Base-by-base conservation (phyloP, 495 filamentous ascomycete genomes). In the Lepidopterella palustris region DNA sequence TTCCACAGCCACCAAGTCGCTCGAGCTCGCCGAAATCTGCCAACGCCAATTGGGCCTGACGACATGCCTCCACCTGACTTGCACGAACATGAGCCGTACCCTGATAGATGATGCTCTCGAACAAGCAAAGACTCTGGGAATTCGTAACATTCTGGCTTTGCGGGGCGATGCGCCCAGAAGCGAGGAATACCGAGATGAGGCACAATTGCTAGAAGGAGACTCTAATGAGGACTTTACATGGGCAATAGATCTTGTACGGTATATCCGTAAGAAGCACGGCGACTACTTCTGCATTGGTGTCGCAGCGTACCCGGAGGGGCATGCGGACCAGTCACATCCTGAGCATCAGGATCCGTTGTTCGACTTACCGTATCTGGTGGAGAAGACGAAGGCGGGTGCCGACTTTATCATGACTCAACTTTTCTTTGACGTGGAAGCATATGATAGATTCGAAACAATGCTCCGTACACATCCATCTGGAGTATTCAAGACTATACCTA, bases 331-430 rank as follows among this genome's bases (percentile, higher is more conserved):
- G 69, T 85, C 85, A 39, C 84, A 91, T 74, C 83, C 86, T 42
- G 82, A 87, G 60, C 79, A 84, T 24, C 93, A 97, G 75, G 86
- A 86, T 69, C 78, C 89, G 0, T 78, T 81, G 60, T 83, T 85
- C 45, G 93, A 98, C 74, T 72, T 98, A 35, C 89, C 93, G 5
- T 96, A 90, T 68, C 77, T 98, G 49, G 80, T 96, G 27, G 91
- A 96, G 58, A 98, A 98, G 79, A 85, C 85, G 0, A 77, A 85
- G 66, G 93, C 93, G 3, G 93, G 93, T 0, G 95, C 92, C 21
- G 95, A 97, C 72, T 98, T 98, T 72, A 87, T 98, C 70, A 95
- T 98, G 89, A 97, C 95, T n/a, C 93, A 98, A 70, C 78, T 98
- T 24, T 97, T 97, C 75, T 98, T 92, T 71, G 90, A 97, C 66